Evolutionary conservation across 495 filamentous ascomycete genomes (phyloP), one percentile per base, ranked within the genome.

Genomic region (Penicillium egyptiacum): DNA sequence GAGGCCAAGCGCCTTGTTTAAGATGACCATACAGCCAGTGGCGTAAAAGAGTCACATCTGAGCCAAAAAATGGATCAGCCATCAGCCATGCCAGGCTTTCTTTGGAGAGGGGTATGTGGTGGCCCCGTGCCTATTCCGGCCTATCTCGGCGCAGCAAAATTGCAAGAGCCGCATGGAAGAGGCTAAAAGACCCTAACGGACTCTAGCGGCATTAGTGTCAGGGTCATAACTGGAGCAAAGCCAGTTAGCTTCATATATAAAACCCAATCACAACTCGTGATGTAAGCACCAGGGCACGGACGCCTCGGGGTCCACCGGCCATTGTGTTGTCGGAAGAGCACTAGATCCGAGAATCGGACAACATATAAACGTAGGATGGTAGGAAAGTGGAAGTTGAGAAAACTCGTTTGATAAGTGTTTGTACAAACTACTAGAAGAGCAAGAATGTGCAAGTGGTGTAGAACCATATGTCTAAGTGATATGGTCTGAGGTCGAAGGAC

Each of bases 151-250:
- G 16, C 35, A 33, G 53, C 55, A 46, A 45, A 39, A 50, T 51
- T 50, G 25, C 44, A 58, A 64, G 62, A 64, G 62, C 62, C 62
- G 58, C 62, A 64, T 64, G 23, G 50, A 55, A 51, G 58, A 55
- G 51, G 55, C 55, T 57, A 58, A 44, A 31, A 39, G 45, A 39
- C n/a, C 48, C 41, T 50, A 53, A 52, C 8, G 12, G 14, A 39
- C 28, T 22, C 12, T 53, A 57, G 57, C 26, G 25, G 48, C 22
- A 14, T 20, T 53, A 41, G 57, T 14, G 8, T 51, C 39, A 59
- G n/a, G 33, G 57, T 48, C 50, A 31, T 42, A 40, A 52, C 28
- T 56, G 53, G 23, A 39, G 46, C 26, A 26, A 33, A 55, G 45
- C 1, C 17, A 22, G 11, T 40, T 26, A 52, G 39, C 6, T 52